Conservation (phyloP, 2,329 filamentous ascomycete species). For the Pleoardoris graminearum region DNA sequence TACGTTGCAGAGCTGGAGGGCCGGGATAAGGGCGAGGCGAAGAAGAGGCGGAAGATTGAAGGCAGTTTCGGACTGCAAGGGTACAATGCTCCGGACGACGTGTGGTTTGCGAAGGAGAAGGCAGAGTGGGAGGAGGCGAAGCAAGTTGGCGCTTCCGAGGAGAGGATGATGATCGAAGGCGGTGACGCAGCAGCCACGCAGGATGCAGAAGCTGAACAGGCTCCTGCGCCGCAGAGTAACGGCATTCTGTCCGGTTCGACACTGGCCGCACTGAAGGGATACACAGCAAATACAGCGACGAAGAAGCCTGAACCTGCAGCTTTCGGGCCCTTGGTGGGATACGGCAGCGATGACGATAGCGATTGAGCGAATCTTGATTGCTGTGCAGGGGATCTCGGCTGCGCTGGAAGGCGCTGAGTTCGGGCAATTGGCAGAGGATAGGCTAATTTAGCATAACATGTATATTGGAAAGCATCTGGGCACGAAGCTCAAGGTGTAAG, state of each 20-base stretch:
- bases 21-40: constrained; percentile 74
- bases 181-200: constrained; percentile 43
- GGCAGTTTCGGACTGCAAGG: constrained; percentile 83
- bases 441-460: background rate
- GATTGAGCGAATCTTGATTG: constrained; percentile 45
- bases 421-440: background rate
- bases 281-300: constrained; percentile 50
- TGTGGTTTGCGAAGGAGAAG: constrained; percentile 84
- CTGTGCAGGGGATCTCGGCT: background rate
- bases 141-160: constrained; percentile 62
- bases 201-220: constrained; percentile 32
- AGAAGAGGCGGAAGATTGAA: constrained; percentile 87
- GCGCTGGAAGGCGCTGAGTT: background rate
- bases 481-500: background rate
- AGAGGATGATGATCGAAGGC: constrained; percentile 53
- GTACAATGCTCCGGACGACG: constrained; percentile 90
- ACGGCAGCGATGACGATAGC: constrained; percentile 86
- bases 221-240: constrained; percentile 32
- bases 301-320: constrained; percentile 59
- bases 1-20: constrained; percentile 95
- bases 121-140: constrained; percentile 68
- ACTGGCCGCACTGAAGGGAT: constrained; percentile 72
- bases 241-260: constrained; percentile 84
- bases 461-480: background rate
- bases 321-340: constrained; percentile 78